Evolutionary conservation across 371 early-diverging fungal species (phyloP), one percentile per base, ranked within the genome.

Genomic region (Mortierella sp.): DNA sequence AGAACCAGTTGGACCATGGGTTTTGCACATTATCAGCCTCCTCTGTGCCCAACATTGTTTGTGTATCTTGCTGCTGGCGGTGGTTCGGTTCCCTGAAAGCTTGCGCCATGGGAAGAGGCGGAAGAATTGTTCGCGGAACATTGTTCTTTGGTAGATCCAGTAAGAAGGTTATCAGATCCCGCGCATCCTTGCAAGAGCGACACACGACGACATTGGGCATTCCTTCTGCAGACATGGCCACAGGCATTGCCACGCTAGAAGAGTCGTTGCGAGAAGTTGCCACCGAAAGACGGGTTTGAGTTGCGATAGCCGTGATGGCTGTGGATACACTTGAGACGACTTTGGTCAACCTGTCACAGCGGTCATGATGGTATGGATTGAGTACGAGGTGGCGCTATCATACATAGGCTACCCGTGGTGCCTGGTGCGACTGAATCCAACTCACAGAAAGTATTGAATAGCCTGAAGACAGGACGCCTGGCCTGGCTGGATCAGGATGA

Each of bases 381-480:
- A 34, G n/a, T 18, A 31, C 30, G 28, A 27, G 34, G 23, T 23
- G 14, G 62, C 21, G 54, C 24, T 34, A 19, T 28, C 38, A 38
- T 34, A 48, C 6, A 23, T 6, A 38, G 38, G 41, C 16, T 34
- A 24, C 19, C n/a, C n/a, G 31, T n/a, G n/a, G n/a, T n/a, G n/a
- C n/a, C n/a, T n/a, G n/a, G n/a, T 18, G 45, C n/a, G 12, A 5
- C 7, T n/a, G 39, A n/a, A n/a, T n/a, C n/a, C n/a, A 18, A 58
- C 58, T 39, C 57, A 71, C 71, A 71, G 54, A 27, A 42, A 60
- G 24, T 39, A 28, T 23, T 71, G 47, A 27, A 71, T 49, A n/a
- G 71, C 19, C 34, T 71, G 61, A 19, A 71, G 57, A 9, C 57
- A 50, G 14, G 66, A 59, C 14, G 53, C 24, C 42, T 69, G 53